These are phyloP conservation scores for Corylus heterophylla DNA, from an alignment of 306 rosid genomes.

Conservation along the genomic window DNA sequence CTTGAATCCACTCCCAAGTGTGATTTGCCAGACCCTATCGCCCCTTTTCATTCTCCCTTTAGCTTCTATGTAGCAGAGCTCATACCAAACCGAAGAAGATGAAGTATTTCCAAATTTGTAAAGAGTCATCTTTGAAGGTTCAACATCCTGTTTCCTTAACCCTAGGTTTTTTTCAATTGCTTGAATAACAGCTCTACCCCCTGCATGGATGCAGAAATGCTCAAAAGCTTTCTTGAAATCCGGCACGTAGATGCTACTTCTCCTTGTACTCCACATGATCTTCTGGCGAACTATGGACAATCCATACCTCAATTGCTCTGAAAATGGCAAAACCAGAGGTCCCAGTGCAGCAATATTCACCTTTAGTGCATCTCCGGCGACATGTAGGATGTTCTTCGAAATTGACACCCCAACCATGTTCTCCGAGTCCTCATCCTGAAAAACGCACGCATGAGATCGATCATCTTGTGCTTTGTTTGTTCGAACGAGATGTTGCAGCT, in stretches of 20 bases:
- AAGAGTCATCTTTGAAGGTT: conserved; percentile 58
- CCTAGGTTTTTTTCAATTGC: conserved; percentile 40
- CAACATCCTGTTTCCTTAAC: conserved; percentile 41
- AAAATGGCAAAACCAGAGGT: conserved; percentile 54
- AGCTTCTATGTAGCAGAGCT: conserved; percentile 60
- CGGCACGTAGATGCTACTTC: conserved; percentile 38
- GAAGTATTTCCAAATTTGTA: conserved; percentile 63
- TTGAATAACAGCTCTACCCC: conserved; percentile 56
- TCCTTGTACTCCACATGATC: conserved; percentile 23
- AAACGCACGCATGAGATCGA: conserved; percentile 45
- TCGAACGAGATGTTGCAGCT: conserved; percentile 46
- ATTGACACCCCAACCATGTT: conserved; percentile 45
- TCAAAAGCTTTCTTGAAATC: conserved; percentile 55
- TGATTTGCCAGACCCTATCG: conserved; percentile 68
- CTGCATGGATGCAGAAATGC: conserved; percentile 66
- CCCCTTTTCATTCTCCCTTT: conserved; percentile 58
- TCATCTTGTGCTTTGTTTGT: conserved; percentile 62
- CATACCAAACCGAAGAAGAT: conserved; percentile 67
- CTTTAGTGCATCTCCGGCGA: conserved; percentile 54
- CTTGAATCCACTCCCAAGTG: conserved; percentile 64
- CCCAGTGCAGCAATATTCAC: conserved; percentile 49
- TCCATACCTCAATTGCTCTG: conserved; percentile 42
- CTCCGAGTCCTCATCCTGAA: conserved; percentile 45
- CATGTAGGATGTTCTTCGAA: conserved; percentile 46
- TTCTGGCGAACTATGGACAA: conserved; percentile 33